Percentiles rank a stretch among this genome's conserved stretches.
phyloP scores from a whole-genome alignment of 2,329 filamentous ascomycete species.

The Alternaria incomplexa region DNA sequence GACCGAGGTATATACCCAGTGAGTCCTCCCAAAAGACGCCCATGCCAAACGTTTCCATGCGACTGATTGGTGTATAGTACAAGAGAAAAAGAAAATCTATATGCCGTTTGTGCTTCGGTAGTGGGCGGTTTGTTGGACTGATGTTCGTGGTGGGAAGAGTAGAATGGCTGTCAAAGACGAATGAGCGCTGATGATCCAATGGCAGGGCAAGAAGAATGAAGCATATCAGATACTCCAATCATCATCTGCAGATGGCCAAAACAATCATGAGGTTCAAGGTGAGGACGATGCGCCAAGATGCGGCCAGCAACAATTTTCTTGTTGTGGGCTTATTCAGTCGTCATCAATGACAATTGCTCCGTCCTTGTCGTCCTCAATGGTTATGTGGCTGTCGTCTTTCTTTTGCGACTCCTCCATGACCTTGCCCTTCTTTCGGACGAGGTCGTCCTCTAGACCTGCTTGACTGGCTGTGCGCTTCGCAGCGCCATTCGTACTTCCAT shows the following conservation, averaged over 20 bases:
- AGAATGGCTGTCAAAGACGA: not conserved
- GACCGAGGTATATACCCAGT: constrained; percentile 18
- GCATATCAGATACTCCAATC: not conserved
- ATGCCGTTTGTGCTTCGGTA: not conserved
- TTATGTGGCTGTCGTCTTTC: constrained; percentile 41
- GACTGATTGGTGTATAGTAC: constrained; percentile 21
- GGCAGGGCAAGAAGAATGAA: not conserved
- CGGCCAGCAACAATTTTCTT: not conserved
- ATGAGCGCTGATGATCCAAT: not conserved
- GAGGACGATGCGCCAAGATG: not conserved
- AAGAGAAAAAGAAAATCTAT: constrained; percentile 7
- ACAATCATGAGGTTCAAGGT: not conserved
- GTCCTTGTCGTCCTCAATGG: constrained; percentile 44
- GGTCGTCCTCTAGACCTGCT: constrained; percentile 46
- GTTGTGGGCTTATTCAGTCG: constrained; percentile 17
- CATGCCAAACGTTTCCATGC: constrained; percentile 4
- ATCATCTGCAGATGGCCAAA: not conserved
- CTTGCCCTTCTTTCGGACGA: constrained; percentile 49
- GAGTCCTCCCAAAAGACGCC: constrained; percentile 12
- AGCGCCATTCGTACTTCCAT: constrained; percentile 33
- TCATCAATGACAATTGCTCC: constrained; percentile 49
- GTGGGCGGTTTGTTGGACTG: not conserved
- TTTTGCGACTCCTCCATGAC: constrained; percentile 38
- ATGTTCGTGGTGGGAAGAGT: not conserved
- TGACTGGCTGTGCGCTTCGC: constrained; percentile 55